Conservation (phyloP, 106 monocot genomes). For the Agapanthus africanus region DNA sequence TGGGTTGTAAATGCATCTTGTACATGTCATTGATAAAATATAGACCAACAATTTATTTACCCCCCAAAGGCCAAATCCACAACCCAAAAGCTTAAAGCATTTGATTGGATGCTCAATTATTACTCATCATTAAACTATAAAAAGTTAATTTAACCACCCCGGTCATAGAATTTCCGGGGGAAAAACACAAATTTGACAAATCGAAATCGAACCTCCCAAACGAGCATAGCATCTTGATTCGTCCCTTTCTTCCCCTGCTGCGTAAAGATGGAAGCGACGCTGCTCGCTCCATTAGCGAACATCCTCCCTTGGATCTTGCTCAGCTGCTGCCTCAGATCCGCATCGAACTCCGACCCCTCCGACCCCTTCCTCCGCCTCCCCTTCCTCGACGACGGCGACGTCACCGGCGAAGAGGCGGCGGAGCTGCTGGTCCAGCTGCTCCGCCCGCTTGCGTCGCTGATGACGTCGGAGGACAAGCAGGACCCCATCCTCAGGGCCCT, state of each 20-base stretch:
- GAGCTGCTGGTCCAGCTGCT: neutral
- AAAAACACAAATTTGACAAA: no score
- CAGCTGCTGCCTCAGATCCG: constrained; percentile 14
- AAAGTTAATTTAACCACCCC: no score
- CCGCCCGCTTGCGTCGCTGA: neutral
- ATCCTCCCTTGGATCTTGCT: constrained; percentile 25
- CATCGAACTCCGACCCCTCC: neutral
- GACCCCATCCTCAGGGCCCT: constrained; percentile 31
- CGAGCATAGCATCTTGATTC: constrained; percentile 57
- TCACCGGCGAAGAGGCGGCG: neutral
- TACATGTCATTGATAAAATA: no score
- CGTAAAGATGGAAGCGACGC: constrained; percentile 26
- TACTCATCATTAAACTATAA: no score
- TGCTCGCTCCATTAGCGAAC: constrained; percentile 33
- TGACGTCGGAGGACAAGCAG: constrained; percentile 19
- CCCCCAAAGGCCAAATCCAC: no score
- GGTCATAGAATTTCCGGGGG: no score
- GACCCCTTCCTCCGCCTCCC: constrained; percentile 3
- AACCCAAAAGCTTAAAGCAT: no score
- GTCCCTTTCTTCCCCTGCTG: constrained; percentile 54
- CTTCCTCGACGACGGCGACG: neutral
- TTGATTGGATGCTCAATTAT: no score
- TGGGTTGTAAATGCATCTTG: no score
- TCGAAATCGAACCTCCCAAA: constrained; percentile 36
- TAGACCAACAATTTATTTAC: no score